phyloP scores from a whole-genome alignment of 2,329 filamentous ascomycete genomes.

The Verticillium albo-atrum region DNA sequence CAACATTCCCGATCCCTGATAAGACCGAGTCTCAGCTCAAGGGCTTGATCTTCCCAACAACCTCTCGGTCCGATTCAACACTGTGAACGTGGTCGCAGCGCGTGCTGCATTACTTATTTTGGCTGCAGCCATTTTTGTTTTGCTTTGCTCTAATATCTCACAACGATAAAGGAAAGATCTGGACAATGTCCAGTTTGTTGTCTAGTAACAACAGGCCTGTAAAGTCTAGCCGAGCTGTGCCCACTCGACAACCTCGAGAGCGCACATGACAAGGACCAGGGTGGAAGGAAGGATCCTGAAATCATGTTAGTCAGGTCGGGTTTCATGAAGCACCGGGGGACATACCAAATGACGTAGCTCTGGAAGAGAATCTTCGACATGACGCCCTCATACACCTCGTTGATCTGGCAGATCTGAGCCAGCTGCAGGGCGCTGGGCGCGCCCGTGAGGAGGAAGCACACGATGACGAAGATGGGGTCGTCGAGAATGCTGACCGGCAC shows the following conservation, averaged over 20 bases:
- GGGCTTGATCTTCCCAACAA: not conserved
- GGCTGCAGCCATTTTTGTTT: not conserved
- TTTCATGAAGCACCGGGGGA: constrained; percentile 13
- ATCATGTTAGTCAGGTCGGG: constrained; percentile 18
- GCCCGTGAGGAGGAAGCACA: constrained; percentile 93
- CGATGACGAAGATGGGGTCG: constrained; percentile 96
- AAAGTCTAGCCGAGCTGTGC: constrained; percentile 32
- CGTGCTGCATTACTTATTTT: not conserved
- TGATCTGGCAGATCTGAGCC: constrained; percentile 98
- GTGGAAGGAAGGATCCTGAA: constrained; percentile 88
- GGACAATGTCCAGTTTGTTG: not conserved
- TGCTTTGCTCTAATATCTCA: not conserved
- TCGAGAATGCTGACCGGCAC: constrained; percentile 90
- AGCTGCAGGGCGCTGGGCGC: constrained; percentile 91
- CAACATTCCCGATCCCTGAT: not conserved
- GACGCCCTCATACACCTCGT: constrained; percentile 89
- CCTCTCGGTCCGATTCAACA: not conserved
- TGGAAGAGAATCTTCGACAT: constrained; percentile 94
- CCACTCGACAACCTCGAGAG: constrained; percentile 91
- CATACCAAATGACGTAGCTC: constrained; percentile 91
- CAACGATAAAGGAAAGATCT: not conserved
- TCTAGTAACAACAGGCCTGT: not conserved
- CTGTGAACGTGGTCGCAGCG: not conserved
- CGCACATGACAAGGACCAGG: constrained; percentile 82
- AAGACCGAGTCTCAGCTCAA: not conserved